These are phyloP conservation scores for Aspergillus cavernicola DNA, from an alignment of 495 filamentous ascomycete species.

Conservation along the genomic window DNA sequence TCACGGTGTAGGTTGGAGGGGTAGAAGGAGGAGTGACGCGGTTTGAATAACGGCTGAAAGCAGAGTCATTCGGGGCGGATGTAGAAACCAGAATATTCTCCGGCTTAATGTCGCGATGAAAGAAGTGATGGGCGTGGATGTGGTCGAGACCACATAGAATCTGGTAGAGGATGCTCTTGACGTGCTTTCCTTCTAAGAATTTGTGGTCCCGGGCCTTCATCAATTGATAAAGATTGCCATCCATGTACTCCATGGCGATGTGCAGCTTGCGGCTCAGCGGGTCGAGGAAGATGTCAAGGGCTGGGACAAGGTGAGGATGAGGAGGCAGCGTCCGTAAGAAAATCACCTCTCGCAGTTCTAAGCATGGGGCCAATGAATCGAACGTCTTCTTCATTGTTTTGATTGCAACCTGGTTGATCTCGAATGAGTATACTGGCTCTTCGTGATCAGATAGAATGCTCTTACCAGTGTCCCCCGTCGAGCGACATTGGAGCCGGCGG, in stretches of 20 bases:
- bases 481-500: slow-evolving; percentile 82
- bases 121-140: slow-evolving; percentile 95
- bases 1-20: slow-evolving; percentile 89
- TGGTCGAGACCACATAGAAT: slow-evolving; percentile 95
- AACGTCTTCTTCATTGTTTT: slow-evolving; percentile 99
- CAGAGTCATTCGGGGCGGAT: slow-evolving; percentile 76
- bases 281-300: slow-evolving; percentile 97
- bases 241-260: slow-evolving; percentile 99
- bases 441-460: slow-evolving; percentile 14
- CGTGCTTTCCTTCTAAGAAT: slow-evolving; percentile 79
- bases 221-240: slow-evolving; percentile 96
- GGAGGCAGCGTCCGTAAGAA: slow-evolving; percentile 85
- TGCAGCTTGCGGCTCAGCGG: slow-evolving; percentile 93
- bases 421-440: slow-evolving; percentile 5
- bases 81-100: slow-evolving; percentile 98
- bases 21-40: slow-evolving; percentile 93
- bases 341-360: slow-evolving; percentile 94
- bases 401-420: slow-evolving; percentile 75
- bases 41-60: slow-evolving; percentile 87
- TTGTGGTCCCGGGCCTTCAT: slow-evolving; percentile 99
- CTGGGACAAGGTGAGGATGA: slow-evolving; percentile 90
- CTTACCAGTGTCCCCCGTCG: slow-evolving; percentile 90
- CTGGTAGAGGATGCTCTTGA: slow-evolving; percentile 97
- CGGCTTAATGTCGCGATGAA: slow-evolving; percentile 98
- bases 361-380: slow-evolving; percentile 80